Conservation (phyloP, 2,329 filamentous ascomycete genomes). For the Fusarium continuum region DNA sequence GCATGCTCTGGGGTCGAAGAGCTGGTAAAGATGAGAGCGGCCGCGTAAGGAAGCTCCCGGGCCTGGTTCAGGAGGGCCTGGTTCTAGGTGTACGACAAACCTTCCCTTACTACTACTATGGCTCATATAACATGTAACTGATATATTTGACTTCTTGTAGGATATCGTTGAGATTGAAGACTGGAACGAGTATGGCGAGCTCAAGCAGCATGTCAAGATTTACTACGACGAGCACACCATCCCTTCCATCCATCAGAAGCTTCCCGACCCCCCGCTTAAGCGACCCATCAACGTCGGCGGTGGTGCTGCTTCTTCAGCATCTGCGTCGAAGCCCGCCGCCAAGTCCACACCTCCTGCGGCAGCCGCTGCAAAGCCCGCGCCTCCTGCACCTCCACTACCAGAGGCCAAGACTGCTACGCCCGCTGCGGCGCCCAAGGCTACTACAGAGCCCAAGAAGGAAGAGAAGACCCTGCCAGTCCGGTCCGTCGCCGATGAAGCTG, state of each 20-base stretch:
- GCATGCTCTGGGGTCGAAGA: conserved; percentile 87
- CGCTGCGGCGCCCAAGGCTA: conserved; percentile 20
- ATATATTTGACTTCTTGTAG: conserved; percentile 55
- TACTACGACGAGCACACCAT: conserved; percentile 71
- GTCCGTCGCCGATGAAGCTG: conserved; percentile 71
- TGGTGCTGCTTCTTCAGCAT: conserved; percentile 33
- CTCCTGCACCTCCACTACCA: conserved; percentile 39
- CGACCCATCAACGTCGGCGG: conserved; percentile 38
- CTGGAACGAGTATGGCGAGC: conserved; percentile 98
- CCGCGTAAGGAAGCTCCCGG: conserved; percentile 80
- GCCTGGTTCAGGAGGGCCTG: conserved; percentile 84
- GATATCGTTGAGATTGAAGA: conserved; percentile 95
- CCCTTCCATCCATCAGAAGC: conserved; percentile 62
- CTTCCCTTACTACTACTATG: neutral
- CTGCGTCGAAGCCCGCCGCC: conserved; percentile 40
- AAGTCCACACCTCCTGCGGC: conserved; percentile 37
- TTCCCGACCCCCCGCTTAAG: conserved; percentile 49
- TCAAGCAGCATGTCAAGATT: conserved; percentile 83
- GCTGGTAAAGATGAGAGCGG: conserved; percentile 74
- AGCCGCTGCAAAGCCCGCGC: conserved; percentile 38
- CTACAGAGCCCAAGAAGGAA: conserved; percentile 38
- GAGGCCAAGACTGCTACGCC: conserved; percentile 31
- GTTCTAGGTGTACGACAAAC: conserved; percentile 79
- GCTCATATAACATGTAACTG: neutral
- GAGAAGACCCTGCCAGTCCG: conserved; percentile 55